A percentile compares a stretch with the other conserved stretches of the same genome.
These are phyloP conservation scores for Cercospora sojina DNA, from an alignment of 2,329 filamentous ascomycete species.

Conservation along the genomic window DNA sequence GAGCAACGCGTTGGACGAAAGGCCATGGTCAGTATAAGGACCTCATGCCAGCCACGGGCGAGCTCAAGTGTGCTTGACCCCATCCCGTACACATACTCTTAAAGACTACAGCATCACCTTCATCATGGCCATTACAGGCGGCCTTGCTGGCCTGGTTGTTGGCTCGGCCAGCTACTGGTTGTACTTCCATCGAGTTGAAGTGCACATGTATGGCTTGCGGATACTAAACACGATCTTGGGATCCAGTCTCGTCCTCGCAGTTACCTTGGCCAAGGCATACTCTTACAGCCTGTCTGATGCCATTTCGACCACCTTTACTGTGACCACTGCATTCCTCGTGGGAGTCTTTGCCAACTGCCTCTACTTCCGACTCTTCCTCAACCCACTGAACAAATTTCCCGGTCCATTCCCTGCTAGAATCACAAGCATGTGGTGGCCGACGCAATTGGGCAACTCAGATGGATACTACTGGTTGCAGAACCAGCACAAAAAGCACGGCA, in stretches of 20 bases:
- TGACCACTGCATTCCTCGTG: slow-evolving; percentile 23
- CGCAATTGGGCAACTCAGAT: slow-evolving; percentile 32
- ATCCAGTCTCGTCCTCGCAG: slow-evolving; percentile 17
- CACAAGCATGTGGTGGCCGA: slow-evolving; percentile 37
- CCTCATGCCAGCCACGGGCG: not conserved
- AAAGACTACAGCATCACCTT: not conserved
- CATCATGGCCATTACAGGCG: slow-evolving; percentile 5
- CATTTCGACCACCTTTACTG: slow-evolving; percentile 12
- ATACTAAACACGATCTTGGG: slow-evolving; percentile 30
- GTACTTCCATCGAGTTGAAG: slow-evolving; percentile 32
- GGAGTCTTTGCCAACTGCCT: slow-evolving; percentile 38
- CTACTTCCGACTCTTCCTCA: slow-evolving; percentile 40
- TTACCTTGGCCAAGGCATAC: slow-evolving; percentile 24
- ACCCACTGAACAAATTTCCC: slow-evolving; percentile 39
- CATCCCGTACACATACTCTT: not conserved
- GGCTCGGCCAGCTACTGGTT: slow-evolving; percentile 28
- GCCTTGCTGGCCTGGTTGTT: slow-evolving; percentile 6
- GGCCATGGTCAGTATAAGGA: not conserved
- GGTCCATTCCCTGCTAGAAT: slow-evolving; percentile 39
- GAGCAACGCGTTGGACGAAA: slow-evolving; percentile 4
- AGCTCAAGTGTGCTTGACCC: not conserved
- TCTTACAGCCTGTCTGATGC: slow-evolving; percentile 19
- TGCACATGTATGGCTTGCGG: slow-evolving; percentile 31
- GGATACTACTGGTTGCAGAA: slow-evolving; percentile 34
- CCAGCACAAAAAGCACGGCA: slow-evolving; percentile 41